Base-by-base conservation (phyloP, 2,329 filamentous ascomycete genomes). In the Trichoderma guizhouense region DNA sequence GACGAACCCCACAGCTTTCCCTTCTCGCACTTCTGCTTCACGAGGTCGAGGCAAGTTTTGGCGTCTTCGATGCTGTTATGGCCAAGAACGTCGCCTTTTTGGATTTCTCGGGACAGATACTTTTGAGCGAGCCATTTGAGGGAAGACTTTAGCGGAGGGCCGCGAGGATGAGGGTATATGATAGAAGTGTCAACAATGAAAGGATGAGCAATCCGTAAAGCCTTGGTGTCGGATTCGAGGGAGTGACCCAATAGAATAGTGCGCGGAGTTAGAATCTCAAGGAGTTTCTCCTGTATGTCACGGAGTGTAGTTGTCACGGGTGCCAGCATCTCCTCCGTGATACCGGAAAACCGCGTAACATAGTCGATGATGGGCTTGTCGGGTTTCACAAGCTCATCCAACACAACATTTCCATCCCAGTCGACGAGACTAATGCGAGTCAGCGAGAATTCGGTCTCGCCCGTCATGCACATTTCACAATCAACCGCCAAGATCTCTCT, bases 401-500 rank as follows among this genome's bases (percentile, higher is more conserved):
- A 83, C 18, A 97, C 86, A 11, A 93, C 88, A 39, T 90, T 88
- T 63, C 95, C 95, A 76, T 94, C 89, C 95, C 96, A 99, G 73
- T 90, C 85, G 8, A 99, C 85, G 51, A 98, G 81, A 79, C 94
- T 98, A 79, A 98, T 92, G 71, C 96, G 90, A 2, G 96, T 97
- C 57, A 99, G 89, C 43, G 95, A 93, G 74, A 92, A 93, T 75
- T 93, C 89, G 62, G 90, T 90, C 73, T 92, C 90, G 72, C 91
- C 92, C 3, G 94, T 97, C 83, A 94, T 91, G 80, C 95, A 97
- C 96, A 99, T 99, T 82, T 99, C 96, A 82, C 96, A 99, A 80
- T 99, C 96, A 69, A 99, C 85, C 1, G 94, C 92, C 63, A 97
- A 84, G 12, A 98, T 84, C 47, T 91, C 88, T 74, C 94, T 89